These are phyloP conservation scores for Candida schatavii DNA, from an alignment of 805 yeast species.

Conservation along the genomic window DNA sequence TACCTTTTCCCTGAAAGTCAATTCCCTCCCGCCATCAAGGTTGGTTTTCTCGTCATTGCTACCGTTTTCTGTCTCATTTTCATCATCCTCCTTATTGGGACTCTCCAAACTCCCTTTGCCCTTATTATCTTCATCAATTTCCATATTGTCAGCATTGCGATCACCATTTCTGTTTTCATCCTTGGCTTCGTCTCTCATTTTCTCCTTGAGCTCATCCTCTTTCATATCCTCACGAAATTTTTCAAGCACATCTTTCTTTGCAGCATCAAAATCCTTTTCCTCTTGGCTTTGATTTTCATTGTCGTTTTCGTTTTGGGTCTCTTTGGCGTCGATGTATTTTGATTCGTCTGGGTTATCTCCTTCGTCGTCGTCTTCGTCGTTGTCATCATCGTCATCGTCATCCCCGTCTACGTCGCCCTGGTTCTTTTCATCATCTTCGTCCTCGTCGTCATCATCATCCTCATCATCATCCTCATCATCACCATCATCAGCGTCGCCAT, in stretches of 20 bases:
- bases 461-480: conserved; percentile 4
- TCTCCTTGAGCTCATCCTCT: conserved; percentile 7
- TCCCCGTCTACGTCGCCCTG: conserved; percentile 8
- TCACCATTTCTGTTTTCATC: conserved; percentile 1
- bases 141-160: background rate
- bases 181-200: conserved; percentile 1
- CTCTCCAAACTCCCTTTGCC: background rate
- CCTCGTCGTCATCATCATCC: conserved; percentile 6
- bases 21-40: background rate
- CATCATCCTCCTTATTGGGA: background rate
- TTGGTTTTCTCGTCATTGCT: conserved; percentile 1
- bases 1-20: conserved; percentile 23
- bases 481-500: conserved; percentile 8
- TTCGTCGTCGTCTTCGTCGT: conserved; percentile 6
- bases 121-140: conserved; percentile 2
- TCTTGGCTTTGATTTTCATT: background rate
- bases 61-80: conserved; percentile 1
- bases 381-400: conserved; percentile 4
- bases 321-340: conserved; percentile 4
- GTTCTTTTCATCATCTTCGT: conserved; percentile 7
- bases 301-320: conserved; percentile 1
- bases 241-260: conserved; percentile 2
- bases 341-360: conserved; percentile 5
- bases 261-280: background rate
- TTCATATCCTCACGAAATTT: conserved; percentile 6